Evolutionary conservation across 1,284 basidiomycete genomes (phyloP).

Genomic region (Leccinum subrobustum): DNA sequence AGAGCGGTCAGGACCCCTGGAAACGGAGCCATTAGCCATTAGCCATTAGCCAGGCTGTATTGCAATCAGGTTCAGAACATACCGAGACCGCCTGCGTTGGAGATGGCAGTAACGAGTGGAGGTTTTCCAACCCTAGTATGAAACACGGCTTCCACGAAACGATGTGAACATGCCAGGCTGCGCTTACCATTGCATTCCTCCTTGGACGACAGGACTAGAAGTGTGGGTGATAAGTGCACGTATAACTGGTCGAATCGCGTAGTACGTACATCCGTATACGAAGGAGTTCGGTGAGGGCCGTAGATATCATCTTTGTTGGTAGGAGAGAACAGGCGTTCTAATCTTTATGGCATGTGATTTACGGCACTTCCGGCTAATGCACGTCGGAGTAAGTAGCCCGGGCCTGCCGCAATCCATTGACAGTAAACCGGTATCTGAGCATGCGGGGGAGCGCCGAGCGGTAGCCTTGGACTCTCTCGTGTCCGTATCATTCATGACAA

Average conservation of each 20-base stretch:
- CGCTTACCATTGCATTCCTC: constrained; percentile 83
- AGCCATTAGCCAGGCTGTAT: not conserved
- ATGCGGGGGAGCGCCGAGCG: no score
- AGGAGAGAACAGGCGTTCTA: not conserved
- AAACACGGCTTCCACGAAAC: constrained; percentile 1
- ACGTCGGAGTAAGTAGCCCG: no score
- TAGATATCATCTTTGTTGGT: constrained; percentile 34
- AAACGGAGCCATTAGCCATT: not conserved
- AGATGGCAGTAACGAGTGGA: constrained; percentile 74
- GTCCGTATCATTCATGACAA: not conserved
- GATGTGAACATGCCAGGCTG: constrained; percentile 9
- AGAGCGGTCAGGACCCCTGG: constrained; percentile 82
- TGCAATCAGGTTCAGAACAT: constrained; percentile 16
- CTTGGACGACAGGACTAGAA: constrained; percentile 70
- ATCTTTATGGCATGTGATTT: no score
- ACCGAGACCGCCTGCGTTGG: constrained; percentile 85
- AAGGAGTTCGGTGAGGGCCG: constrained; percentile 42
- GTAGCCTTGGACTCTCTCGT: no score
- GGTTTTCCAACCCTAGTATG: constrained; percentile 72
- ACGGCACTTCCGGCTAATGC: no score
- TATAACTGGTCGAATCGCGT: not conserved
- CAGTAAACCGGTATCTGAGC: no score
- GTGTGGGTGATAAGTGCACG: constrained; percentile 9
- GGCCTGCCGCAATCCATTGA: no score
- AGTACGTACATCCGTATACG: constrained; percentile 37